Conservation (phyloP, 169 alveolate species). For the Eimeria necatrix region DNA sequence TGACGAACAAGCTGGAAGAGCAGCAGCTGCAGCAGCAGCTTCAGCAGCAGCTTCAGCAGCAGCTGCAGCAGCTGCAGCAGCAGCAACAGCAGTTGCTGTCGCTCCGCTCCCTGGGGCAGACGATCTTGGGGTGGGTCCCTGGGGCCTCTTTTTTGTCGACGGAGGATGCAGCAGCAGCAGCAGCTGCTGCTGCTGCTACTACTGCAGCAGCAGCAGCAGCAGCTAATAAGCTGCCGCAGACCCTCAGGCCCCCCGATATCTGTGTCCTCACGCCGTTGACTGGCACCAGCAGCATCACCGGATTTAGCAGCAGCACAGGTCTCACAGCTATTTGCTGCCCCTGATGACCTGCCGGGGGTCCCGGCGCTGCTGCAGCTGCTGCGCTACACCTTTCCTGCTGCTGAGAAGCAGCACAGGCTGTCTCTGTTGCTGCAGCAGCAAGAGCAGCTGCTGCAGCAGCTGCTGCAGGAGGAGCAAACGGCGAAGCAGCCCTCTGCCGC, state of each 20-base stretch:
- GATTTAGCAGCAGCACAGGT: neutral
- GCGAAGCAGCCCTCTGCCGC: neutral
- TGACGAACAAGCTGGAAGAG: neutral
- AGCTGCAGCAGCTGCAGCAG: conserved; percentile 18
- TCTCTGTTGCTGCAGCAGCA: conserved; percentile 56
- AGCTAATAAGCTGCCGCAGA: conserved; percentile 22
- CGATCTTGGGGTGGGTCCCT: neutral
- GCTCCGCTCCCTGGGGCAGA: conserved; percentile 26
- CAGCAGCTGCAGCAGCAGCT: conserved; percentile 64
- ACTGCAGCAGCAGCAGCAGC: conserved; percentile 45
- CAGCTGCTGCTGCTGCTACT: neutral
- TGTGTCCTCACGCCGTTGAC: neutral
- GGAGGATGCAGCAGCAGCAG: neutral
- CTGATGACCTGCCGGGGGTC: neutral
- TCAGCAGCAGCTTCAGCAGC: no score
- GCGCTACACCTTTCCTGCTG: conserved; percentile 41
- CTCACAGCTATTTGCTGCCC: conserved; percentile 49
- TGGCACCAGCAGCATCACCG: neutral
- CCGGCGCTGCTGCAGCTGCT: conserved; percentile 64
- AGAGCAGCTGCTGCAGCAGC: conserved; percentile 48
- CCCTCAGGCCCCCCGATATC: neutral
- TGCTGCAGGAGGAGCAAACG: neutral
- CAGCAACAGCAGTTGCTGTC: conserved; percentile 29
- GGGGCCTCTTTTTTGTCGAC: neutral
- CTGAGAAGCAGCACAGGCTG: conserved; percentile 51